Evolutionary conservation across 306 rosid species (phyloP), one percentile per base, ranked within the genome.

Genomic region (Rosa persica): DNA sequence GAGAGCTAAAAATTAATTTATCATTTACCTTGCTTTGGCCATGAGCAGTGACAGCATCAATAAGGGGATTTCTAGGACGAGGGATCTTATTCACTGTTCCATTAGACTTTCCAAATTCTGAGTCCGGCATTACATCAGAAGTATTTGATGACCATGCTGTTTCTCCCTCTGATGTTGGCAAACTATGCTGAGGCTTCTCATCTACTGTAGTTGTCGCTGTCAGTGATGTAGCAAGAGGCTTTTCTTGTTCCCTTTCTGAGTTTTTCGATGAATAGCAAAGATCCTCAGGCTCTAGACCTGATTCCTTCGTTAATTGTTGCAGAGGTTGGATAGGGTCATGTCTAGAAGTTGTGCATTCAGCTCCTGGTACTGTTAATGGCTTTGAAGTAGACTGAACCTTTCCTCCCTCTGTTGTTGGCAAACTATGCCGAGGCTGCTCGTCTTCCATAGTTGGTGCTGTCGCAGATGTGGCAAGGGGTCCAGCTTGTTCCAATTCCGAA

Each of bases 21-120:
- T 76, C 76, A 60, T 25, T 46, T 86, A 92, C 99, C 96, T 87
- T 91, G 99, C 96, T 91, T 91, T 88, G 89, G 83, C 93, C 99
- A 73, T 85, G 93, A 81, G 98, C 97, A 62, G 88, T 88, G 75
- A 79, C 93, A 55, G 85, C 88, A 78, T 96, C 99, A 46, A 91
- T 83, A 57, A 89, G 87, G 78, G 96, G 98, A 83, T 80, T 88
- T 68, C 81, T 82, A 22, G 98, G 94, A 78, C 85, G 96, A 85
- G 91, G 91, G 68, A 81, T 70, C 85, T 93, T 95, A 54, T 73
- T 85, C 51, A 82, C 83, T 69, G 82, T 84, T 80, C 86, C 93
- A 74, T 85, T 86, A 49, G 86, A 73, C 83, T 55, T 82, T 77
- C 81, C 87, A 39, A 20, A 76, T 80, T 88, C 93, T 70, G 65